Evolutionary conservation across 371 early-diverging fungal genomes (phyloP), one percentile per base, ranked within the genome.

Genomic region (Paraphysoderma sedebokerense): DNA sequence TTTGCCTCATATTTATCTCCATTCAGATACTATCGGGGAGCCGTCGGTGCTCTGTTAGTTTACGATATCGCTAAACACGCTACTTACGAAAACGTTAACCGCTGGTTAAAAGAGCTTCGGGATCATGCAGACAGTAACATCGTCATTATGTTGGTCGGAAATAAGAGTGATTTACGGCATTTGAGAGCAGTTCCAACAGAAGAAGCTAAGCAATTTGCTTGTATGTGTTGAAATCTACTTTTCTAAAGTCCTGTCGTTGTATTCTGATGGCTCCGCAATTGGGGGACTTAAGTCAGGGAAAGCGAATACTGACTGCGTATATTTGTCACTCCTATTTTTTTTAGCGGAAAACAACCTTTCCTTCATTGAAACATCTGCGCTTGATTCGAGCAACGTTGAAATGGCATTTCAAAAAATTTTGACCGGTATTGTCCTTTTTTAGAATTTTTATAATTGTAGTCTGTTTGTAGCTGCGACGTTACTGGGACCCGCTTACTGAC

Each of bases 141-240:
- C 67, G 92, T 91, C 30, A 89, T 98, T 52, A 91, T 97, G 87
- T 72, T 99, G 45, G 92, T 99, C 27, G 99, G 99, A 51, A 99
- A 99, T 75, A 99, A 99, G 82, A 85, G 83, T 54, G 99, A 99
- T 83, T 68, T 98, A 70, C 70, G 87, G 57, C 88, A 90, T 55
- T 61, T 96, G 54, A 74, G 98, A 42, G 92, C 92, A 22, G 98
- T 99, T 11, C 82, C 92, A 1, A 91, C 91, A 3, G 93, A 92
- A 23, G 92, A 93, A 57, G 99, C 93, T 24, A 87, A 89, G 68
- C 82, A 85, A 51, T 92, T 88, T 73, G 96, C 99, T 17, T 72
- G 89, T 87, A 74, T 54, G 57, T 53, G 38, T n/a, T n/a, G n/a
- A n/a, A n/a, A n/a, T 53, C 54, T 33, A 33, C n/a, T 17, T 13